Conservation (phyloP, 1,139 yeast species). For the Debaryomyces subglobosus region DNA sequence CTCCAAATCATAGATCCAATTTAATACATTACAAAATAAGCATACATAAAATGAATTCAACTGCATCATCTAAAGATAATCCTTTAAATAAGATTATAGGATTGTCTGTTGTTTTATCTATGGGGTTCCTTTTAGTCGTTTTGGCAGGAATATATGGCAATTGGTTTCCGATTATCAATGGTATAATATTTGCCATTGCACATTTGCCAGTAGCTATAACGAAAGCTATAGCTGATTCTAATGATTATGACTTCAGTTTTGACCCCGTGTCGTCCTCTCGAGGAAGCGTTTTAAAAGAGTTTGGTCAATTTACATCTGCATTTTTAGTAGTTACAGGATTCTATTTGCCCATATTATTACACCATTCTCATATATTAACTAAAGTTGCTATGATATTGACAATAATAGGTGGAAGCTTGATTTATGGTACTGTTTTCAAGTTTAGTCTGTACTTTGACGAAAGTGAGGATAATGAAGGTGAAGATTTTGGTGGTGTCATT, state of each 20-base stretch:
- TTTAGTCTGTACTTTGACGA: slow-evolving; percentile 74
- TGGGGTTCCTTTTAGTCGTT: slow-evolving; percentile 78
- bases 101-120: slow-evolving; percentile 70
- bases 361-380: slow-evolving; percentile 64
- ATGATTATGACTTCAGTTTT: slow-evolving; percentile 50
- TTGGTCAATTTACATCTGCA: slow-evolving; percentile 71
- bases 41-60: slow-evolving; percentile 32
- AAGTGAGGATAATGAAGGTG: slow-evolving; percentile 44
- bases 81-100: slow-evolving; percentile 77
- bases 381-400: slow-evolving; percentile 64
- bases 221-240: slow-evolving; percentile 32
- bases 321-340: slow-evolving; percentile 67
- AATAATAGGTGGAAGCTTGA: slow-evolving; percentile 67
- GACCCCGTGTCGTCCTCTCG: slow-evolving; percentile 39
- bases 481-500: slow-evolving; percentile 7
- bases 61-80: slow-evolving; percentile 34
- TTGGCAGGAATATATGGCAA: slow-evolving; percentile 75
- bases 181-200: slow-evolving; percentile 57
- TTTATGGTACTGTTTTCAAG: slow-evolving; percentile 72
- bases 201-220: slow-evolving; percentile 65
- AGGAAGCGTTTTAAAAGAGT: slow-evolving; percentile 47
- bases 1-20: not conserved
- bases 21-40: not conserved
- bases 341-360: slow-evolving; percentile 66
- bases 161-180: slow-evolving; percentile 75